phyloP scores from a whole-genome alignment of 306 rosid species.

The Vigna hirtella region DNA sequence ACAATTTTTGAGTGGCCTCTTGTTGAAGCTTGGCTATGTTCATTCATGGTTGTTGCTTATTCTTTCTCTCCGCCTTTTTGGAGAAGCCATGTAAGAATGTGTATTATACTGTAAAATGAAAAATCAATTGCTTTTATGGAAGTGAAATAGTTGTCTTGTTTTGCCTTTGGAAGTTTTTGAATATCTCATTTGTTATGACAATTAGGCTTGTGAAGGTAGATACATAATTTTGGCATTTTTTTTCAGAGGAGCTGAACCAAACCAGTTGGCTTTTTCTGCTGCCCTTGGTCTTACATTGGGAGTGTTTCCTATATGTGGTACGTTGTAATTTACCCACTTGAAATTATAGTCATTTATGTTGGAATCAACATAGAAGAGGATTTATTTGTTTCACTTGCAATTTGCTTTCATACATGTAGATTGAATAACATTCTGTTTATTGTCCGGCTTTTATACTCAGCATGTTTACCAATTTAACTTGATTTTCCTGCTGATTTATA shows the following conservation, averaged over 20 bases:
- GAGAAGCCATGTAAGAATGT: background rate
- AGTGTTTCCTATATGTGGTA: constrained; percentile 89
- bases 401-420: background rate
- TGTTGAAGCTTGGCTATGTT: constrained; percentile 30
- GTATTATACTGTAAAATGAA: constrained; percentile 2
- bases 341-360: constrained; percentile 13
- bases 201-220: constrained; percentile 5
- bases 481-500: constrained; percentile 25
- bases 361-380: background rate
- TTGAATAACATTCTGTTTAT: constrained; percentile 15
- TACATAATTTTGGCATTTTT: constrained; percentile 2
- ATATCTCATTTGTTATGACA: background rate
- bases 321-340: constrained; percentile 8
- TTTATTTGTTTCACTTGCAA: background rate
- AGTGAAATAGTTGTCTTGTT: background rate
- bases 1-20: background rate
- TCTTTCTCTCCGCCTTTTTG: background rate
- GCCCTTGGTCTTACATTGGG: constrained; percentile 92
- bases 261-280: constrained; percentile 86
- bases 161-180: constrained; percentile 28
- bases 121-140: constrained; percentile 26
- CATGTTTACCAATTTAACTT: background rate
- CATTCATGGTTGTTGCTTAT: background rate
- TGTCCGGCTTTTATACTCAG: constrained; percentile 9
- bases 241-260: constrained; percentile 92